Conservation (phyloP, 805 yeast species). For the Candida qinlingensis region DNA sequence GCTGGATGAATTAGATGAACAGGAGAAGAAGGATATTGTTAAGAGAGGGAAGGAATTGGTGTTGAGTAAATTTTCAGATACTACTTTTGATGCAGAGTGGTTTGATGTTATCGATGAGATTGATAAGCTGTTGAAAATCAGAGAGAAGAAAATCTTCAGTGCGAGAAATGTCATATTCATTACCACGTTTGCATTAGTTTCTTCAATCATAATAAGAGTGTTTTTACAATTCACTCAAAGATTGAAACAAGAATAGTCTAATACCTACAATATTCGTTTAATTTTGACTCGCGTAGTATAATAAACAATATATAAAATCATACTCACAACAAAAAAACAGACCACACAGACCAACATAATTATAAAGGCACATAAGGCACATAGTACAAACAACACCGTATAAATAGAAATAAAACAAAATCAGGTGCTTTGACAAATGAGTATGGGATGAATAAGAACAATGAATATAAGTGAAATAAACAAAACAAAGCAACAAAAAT, state of each 20-base stretch:
- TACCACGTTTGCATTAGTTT: background rate
- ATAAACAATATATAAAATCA: background rate
- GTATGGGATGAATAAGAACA: too few species aligned
- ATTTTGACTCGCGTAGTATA: background rate
- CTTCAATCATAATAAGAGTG: background rate
- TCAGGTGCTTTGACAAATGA: too few species aligned
- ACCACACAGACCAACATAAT: background rate
- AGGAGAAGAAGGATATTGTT: conserved; percentile 37
- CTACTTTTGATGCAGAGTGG: conserved; percentile 54
- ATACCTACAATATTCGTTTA: background rate
- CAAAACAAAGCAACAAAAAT: too few species aligned
- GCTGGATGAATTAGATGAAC: conserved; percentile 35
- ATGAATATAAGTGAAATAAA: too few species aligned
- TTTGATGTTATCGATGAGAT: conserved; percentile 18
- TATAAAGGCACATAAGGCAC: too few species aligned
- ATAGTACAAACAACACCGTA: too few species aligned
- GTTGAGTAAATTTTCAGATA: conserved; percentile 55
- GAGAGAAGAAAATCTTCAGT: background rate
- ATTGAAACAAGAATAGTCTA: background rate
- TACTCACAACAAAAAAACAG: background rate
- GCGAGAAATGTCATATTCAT: conserved; percentile 1
- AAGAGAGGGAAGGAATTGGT: conserved; percentile 41
- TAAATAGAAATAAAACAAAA: too few species aligned
- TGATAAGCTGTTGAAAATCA: background rate
- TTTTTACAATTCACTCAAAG: background rate